Conservation (phyloP, 164 flowering plant species). For the Warburgia ugandensis region DNA sequence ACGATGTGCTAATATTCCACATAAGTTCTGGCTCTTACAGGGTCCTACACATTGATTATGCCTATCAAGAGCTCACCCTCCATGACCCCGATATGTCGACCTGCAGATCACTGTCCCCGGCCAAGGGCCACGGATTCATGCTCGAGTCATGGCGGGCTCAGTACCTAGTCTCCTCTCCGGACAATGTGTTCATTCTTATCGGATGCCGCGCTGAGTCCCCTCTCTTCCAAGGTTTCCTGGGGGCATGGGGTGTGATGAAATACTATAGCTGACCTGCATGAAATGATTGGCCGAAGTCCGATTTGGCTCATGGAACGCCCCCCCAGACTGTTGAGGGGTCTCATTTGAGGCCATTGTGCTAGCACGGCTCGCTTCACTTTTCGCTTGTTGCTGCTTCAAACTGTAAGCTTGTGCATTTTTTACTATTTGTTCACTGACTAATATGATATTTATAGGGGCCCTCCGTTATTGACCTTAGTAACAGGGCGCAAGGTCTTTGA, state of each 20-base stretch:
- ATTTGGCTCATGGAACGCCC: constrained; percentile 38
- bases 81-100: constrained; percentile 81
- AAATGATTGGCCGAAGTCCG: constrained; percentile 27
- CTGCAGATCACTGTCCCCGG: constrained; percentile 47
- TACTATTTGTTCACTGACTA: no score
- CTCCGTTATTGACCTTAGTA: no score
- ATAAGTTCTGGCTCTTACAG: constrained; percentile 86
- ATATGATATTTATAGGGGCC: no score
- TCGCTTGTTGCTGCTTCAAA: no score
- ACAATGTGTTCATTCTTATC: constrained; percentile 74
- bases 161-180: constrained; percentile 55
- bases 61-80: constrained; percentile 57
- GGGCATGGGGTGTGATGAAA: constrained; percentile 89
- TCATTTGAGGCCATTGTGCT: constrained; percentile 50
- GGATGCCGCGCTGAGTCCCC: constrained; percentile 76
- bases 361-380: no score
- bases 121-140: constrained; percentile 68
- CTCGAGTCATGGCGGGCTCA: constrained; percentile 61
- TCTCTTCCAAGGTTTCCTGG: constrained; percentile 81
- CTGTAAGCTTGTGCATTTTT: no score
- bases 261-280: constrained; percentile 72
- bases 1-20: constrained; percentile 86
- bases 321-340: constrained; percentile 75
- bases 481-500: no score
- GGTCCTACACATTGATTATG: constrained; percentile 75